Base-by-base conservation (phyloP, 805 yeast species). In the Torulaspora indica region DNA sequence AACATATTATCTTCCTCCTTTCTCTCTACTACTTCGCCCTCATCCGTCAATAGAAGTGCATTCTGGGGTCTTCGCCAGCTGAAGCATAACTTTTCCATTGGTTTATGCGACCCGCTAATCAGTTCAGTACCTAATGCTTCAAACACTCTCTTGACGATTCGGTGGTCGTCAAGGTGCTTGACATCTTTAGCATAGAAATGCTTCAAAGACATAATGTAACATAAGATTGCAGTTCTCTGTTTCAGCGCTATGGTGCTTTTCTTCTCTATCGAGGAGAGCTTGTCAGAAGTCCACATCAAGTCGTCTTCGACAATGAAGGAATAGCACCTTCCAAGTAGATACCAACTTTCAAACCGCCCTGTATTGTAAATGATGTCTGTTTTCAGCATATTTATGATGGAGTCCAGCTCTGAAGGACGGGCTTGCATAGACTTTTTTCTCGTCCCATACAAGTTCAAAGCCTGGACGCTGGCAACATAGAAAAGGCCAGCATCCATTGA, bases 201-300 rank as follows among this genome's bases (percentile, higher is more conserved):
- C 1, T 48, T 43, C 13, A 55, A 7, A 0, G 95, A 89, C 85
- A 84, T 82, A 17, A 81, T 58, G 53, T 82, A 88, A 48, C 95
- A 82, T 2, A 88, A 53, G 1, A 91, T 62, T 0, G 95, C 73
- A 54, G 75, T 82, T 46, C 83, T 73, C 61, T 88, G 96, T 3
- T 77, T 58, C 5, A 73, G 64, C 0, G 89, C 87, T 0, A 88
- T 82, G 0, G 66, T 61, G 3, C 66, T 66, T 55, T 82, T 82
- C 48, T 80, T 73, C 5, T 84, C 93, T 0, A 71, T 57, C 0
- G 76, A 71, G 40, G 81, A 81, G 29, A 88, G 65, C 56, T 85
- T 85, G 55, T 90, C 96, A 0, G 95, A 81, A 1, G 91, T 85
- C 95, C 96, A 88, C n/a, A 86, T 79, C 44, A 93, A 65, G 51